phyloP scores from a whole-genome alignment of 805 yeast species.

The Cyberlindnera japonica region DNA sequence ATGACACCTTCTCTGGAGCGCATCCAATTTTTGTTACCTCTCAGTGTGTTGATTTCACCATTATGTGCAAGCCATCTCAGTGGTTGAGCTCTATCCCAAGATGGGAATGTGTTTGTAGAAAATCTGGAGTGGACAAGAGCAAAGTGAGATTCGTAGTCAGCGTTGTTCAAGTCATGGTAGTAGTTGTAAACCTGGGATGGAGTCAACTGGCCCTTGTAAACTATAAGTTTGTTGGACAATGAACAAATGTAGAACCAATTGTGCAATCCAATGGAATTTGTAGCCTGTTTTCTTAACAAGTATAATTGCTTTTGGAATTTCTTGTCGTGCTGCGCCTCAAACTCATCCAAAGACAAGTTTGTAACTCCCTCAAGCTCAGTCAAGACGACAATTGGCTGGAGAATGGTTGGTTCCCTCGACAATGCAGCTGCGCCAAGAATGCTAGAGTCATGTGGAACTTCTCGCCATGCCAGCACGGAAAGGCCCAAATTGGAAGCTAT shows the following conservation, averaged over 20 bases:
- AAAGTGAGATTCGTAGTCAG: slow-evolving; percentile 91
- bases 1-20: slow-evolving; percentile 97
- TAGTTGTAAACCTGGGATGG: slow-evolving; percentile 95
- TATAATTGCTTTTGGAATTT: slow-evolving; percentile 80
- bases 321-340: slow-evolving; percentile 52
- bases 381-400: slow-evolving; percentile 90
- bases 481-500: slow-evolving; percentile 76
- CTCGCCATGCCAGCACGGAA: slow-evolving; percentile 89
- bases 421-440: slow-evolving; percentile 92
- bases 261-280: slow-evolving; percentile 88
- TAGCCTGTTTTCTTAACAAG: slow-evolving; percentile 82
- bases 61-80: slow-evolving; percentile 96
- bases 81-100: slow-evolving; percentile 99
- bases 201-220: slow-evolving; percentile 95
- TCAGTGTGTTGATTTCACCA: slow-evolving; percentile 95
- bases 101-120: slow-evolving; percentile 97
- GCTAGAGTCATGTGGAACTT: slow-evolving; percentile 91
- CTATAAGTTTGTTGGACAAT: slow-evolving; percentile 80
- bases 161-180: slow-evolving; percentile 88
- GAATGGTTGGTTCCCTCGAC: slow-evolving; percentile 84
- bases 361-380: slow-evolving; percentile 41
- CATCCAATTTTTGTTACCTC: slow-evolving; percentile 99
- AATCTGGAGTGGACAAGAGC: slow-evolving; percentile 96
- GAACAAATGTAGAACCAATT: slow-evolving; percentile 98
- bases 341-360: slow-evolving; percentile 44